phyloP scores from a whole-genome alignment of 176 grass and related monocot species.

The Aegilops tauschii region DNA sequence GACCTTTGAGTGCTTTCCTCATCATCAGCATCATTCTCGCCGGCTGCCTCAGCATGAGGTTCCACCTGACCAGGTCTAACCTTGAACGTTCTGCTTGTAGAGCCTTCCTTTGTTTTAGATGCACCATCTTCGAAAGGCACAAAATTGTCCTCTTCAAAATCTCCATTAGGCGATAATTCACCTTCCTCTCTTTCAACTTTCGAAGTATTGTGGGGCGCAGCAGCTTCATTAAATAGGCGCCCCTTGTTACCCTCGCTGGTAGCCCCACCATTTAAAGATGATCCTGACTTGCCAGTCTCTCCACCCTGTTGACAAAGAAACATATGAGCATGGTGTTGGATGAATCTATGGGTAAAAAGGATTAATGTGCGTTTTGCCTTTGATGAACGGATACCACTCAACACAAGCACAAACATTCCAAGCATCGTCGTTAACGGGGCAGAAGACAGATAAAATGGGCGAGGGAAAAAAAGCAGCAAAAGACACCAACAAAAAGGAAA shows the following conservation, averaged over 20 bases:
- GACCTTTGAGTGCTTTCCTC: conserved; percentile 92
- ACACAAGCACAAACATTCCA: conserved; percentile 21
- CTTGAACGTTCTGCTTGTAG: conserved; percentile 49
- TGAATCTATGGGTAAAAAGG: not conserved
- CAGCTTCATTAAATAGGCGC: conserved; percentile 43
- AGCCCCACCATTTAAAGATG: conserved; percentile 48
- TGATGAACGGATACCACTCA: not conserved
- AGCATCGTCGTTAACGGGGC: not conserved
- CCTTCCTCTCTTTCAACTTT: conserved; percentile 99
- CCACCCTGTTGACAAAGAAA: conserved; percentile 33
- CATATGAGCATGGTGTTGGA: not conserved
- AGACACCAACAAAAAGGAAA: not conserved
- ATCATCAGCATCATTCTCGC: conserved; percentile 92
- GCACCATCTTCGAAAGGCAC: conserved; percentile 60
- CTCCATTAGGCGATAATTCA: conserved; percentile 92
- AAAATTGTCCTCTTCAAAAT: conserved; percentile 95
- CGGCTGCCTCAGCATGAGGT: conserved; percentile 51
- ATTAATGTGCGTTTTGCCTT: not conserved
- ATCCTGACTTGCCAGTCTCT: conserved; percentile 23
- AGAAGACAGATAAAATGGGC: not conserved
- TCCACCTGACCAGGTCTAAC: conserved; percentile 49
- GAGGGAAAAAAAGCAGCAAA: not conserved
- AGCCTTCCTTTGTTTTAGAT: conserved; percentile 59
- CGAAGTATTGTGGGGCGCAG: conserved; percentile 34
- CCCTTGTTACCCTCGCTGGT: conserved; percentile 53